phyloP scores from a whole-genome alignment of 257 asterid species.

The Phtheirospermum japonicum region DNA sequence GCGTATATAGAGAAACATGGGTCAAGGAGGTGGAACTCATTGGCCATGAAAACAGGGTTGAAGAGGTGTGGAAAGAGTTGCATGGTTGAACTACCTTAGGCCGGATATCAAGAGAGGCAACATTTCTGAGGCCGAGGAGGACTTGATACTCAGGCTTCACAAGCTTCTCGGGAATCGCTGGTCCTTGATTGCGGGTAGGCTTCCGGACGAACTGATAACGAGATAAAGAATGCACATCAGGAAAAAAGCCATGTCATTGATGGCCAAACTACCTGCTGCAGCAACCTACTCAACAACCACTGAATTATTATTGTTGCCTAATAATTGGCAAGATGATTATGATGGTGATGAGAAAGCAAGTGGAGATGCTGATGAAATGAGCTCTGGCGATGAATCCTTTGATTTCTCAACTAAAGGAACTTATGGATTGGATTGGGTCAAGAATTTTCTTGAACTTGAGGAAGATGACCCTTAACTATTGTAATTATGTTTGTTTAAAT shows the following conservation, averaged over 20 bases:
- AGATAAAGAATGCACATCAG: constrained; percentile 52
- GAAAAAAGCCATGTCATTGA: constrained; percentile 31
- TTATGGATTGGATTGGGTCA: constrained; percentile 42
- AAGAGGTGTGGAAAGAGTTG: constrained; percentile 58
- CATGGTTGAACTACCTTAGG: constrained; percentile 55
- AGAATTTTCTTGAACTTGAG: constrained; percentile 42
- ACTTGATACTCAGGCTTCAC: constrained; percentile 53
- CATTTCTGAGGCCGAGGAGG: constrained; percentile 49
- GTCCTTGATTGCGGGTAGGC: constrained; percentile 55
- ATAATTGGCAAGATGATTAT: neutral
- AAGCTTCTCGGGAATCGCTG: constrained; percentile 58
- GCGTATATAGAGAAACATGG: constrained; percentile 34
- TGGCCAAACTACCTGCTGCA: constrained; percentile 31
- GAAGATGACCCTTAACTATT: constrained; percentile 20
- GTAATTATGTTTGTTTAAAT: no score
- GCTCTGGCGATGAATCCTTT: constrained; percentile 25
- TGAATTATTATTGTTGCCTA: no score
- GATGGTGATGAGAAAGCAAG: constrained; percentile 13
- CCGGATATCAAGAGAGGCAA: constrained; percentile 55
- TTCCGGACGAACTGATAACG: constrained; percentile 56
- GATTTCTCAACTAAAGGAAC: constrained; percentile 34
- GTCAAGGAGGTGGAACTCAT: constrained; percentile 41
- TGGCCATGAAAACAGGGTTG: constrained; percentile 42
- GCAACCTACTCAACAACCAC: no score
- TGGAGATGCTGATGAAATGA: constrained; percentile 12